A percentile compares a stretch with the other conserved stretches of the same genome.
Evolutionary conservation across 345 rosid genomes (phyloP).

Genomic region (Aquilaria malaccensis): DNA sequence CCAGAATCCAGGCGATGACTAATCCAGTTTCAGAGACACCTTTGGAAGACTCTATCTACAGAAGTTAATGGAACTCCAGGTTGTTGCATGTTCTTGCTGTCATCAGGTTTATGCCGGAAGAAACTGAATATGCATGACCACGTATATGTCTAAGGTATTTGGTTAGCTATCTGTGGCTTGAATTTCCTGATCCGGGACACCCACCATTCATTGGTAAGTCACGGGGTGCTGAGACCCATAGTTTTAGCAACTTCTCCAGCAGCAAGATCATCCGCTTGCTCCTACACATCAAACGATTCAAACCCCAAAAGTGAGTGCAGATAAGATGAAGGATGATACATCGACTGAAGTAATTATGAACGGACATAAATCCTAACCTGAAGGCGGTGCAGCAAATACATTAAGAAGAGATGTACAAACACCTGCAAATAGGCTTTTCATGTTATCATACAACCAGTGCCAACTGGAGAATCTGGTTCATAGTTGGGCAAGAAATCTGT

Average conservation of each 20-base stretch:
- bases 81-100: neutral
- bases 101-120: slow-evolving; percentile 7
- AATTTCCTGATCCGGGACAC: neutral
- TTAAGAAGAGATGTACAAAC: slow-evolving; percentile 93
- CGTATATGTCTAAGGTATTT: neutral
- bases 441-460: slow-evolving; percentile 9
- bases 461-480: too few relatives aligned
- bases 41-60: neutral
- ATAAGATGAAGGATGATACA: too few relatives aligned
- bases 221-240: slow-evolving; percentile 53
- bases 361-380: slow-evolving; percentile 43
- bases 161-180: neutral
- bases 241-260: slow-evolving; percentile 68
- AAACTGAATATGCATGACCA: neutral
- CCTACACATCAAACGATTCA: slow-evolving; percentile 32
- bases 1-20: too few relatives aligned
- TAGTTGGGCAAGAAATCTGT: neutral
- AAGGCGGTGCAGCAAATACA: slow-evolving; percentile 94
- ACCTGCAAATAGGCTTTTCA: slow-evolving; percentile 46
- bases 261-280: slow-evolving; percentile 62
- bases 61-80: neutral
- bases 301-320: neutral
- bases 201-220: slow-evolving; percentile 33
- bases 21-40: too few relatives aligned
- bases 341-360: neutral